Percentiles rank a stretch among this genome's conserved stretches.
Conservation (phyloP, 164 flowering plant species). For the Saururus chinensis region DNA sequence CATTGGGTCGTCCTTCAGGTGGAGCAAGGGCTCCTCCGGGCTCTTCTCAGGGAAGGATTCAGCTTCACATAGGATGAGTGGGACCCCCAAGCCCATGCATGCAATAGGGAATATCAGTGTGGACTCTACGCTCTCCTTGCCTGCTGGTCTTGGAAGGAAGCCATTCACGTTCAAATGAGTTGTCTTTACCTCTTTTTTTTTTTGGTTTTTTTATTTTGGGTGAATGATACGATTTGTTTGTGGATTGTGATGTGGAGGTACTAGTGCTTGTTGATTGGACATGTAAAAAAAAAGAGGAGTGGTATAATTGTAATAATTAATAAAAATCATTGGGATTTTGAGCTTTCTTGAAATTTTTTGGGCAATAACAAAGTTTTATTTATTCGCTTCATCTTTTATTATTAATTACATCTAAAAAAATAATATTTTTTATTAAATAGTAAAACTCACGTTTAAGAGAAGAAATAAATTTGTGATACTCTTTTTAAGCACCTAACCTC, state of each 20-base stretch:
- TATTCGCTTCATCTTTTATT: too few species aligned
- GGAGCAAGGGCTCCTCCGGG: slow-evolving; percentile 45
- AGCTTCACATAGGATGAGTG: slow-evolving; percentile 25
- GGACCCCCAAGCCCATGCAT: slow-evolving; percentile 31
- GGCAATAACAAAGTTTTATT: too few species aligned
- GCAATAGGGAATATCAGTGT: slow-evolving; percentile 62
- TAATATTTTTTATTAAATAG: too few species aligned
- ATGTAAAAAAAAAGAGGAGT: too few species aligned
- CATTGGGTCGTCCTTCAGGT: slow-evolving; percentile 51
- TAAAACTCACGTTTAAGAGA: too few species aligned
- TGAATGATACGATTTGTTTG: slow-evolving; percentile 1
- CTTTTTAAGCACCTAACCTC: too few species aligned
- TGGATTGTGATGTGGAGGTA: neutral
- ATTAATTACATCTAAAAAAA: too few species aligned
- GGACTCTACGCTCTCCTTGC: slow-evolving; percentile 75
- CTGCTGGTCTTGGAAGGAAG: slow-evolving; percentile 70
- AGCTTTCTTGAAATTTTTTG: too few species aligned
- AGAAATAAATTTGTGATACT: too few species aligned
- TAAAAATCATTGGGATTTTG: too few species aligned
- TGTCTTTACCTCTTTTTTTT: slow-evolving; percentile 34
- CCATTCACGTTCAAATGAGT: slow-evolving; percentile 74
- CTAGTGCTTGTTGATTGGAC: too few species aligned
- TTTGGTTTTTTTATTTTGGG: slow-evolving; percentile 1
- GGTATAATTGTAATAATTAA: too few species aligned
- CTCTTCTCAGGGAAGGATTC: slow-evolving; percentile 39